These are phyloP conservation scores for Botrytis deweyae DNA, from an alignment of 2,329 filamentous ascomycete species.

Conservation along the genomic window DNA sequence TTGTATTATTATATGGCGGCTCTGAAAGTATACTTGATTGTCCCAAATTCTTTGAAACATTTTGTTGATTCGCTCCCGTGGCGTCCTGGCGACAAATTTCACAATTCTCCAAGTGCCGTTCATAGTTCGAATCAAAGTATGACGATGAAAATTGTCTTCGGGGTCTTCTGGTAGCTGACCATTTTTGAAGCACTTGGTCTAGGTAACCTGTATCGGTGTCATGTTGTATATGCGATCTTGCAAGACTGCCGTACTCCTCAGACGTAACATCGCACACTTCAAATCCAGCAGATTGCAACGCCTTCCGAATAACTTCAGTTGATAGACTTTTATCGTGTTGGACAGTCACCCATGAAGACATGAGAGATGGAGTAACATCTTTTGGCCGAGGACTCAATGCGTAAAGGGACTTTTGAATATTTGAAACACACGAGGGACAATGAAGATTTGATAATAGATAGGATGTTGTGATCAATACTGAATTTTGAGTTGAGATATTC, in stretches of 20 bases:
- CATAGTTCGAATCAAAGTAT: constrained; percentile 31
- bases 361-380: constrained; percentile 67
- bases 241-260: constrained; percentile 16
- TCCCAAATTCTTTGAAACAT: constrained; percentile 18
- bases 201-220: constrained; percentile 33
- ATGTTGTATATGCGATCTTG: constrained; percentile 22
- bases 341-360: constrained; percentile 67
- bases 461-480: constrained; percentile 30
- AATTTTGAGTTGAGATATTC: neutral
- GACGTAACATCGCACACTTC: constrained; percentile 48
- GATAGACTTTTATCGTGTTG: constrained; percentile 50
- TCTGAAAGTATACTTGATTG: constrained; percentile 8
- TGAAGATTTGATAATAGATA: constrained; percentile 74
- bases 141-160: constrained; percentile 1
- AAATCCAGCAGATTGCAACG: constrained; percentile 58
- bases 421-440: constrained; percentile 70
- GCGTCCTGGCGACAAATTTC: constrained; percentile 47
- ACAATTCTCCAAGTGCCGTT: constrained; percentile 49
- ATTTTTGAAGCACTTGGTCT: constrained; percentile 33
- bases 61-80: constrained; percentile 31
- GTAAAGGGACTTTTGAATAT: constrained; percentile 59
- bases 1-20: neutral
- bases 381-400: constrained; percentile 48
- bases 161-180: constrained; percentile 29
- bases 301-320: constrained; percentile 45